Conservation (phyloP, 371 early-diverging fungal species). For the Chytridium lagenaria region DNA sequence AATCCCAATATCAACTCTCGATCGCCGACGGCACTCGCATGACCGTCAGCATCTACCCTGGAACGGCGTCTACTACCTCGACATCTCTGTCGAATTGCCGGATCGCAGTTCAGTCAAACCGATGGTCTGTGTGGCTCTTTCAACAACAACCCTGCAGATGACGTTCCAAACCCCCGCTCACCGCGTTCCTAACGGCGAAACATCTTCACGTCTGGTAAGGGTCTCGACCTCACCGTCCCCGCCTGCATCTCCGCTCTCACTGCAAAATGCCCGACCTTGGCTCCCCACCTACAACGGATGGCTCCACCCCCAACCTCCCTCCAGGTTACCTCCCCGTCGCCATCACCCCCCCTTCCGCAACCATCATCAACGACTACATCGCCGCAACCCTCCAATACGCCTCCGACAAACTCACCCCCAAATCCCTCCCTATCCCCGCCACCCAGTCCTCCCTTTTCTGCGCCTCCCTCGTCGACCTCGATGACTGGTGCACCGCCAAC, state of each 20-base stretch:
- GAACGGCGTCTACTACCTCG: conserved; percentile 19
- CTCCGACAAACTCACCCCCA: not conserved
- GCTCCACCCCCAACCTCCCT: not conserved
- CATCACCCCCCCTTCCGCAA: conserved; percentile 4
- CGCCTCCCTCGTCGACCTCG: not conserved
- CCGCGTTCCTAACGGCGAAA: not conserved
- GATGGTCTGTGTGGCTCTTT: conserved; percentile 18
- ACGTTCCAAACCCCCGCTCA: not conserved
- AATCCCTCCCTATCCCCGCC: not conserved
- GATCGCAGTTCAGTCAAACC: conserved; percentile 2
- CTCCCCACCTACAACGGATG: not conserved
- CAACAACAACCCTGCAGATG: conserved; percentile 7
- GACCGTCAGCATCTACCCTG: conserved; percentile 19
- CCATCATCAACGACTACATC: conserved; percentile 14
- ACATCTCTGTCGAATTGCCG: conserved; percentile 15
- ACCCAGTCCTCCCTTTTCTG: not conserved
- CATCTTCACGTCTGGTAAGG: not conserved
- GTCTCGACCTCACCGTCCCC: conserved; percentile 1
- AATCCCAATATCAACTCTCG: conserved; percentile 5
- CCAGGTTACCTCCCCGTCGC: not conserved
- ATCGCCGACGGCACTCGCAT: not conserved
- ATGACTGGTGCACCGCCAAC: conserved; percentile 1
- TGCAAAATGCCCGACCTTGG: conserved; percentile 20
- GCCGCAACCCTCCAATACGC: conserved; percentile 1
- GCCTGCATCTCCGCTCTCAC: not conserved